Conservation (phyloP, 331 rosid genomes). For the Acacia concinna region DNA sequence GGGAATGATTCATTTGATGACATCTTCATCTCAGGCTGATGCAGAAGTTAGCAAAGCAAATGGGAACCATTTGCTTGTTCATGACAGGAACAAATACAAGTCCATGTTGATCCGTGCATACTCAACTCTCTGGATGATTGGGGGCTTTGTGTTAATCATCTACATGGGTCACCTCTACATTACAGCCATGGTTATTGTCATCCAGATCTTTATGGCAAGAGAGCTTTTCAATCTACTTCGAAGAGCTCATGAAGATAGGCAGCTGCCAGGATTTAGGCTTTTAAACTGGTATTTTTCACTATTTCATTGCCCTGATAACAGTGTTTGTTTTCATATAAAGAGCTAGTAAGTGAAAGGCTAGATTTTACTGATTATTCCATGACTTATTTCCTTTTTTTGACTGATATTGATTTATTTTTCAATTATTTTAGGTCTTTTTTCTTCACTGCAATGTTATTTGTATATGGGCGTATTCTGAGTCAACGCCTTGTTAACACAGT, state of each 20-base stretch:
- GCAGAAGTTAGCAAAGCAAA: constrained; percentile 65
- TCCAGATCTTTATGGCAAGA: constrained; percentile 94
- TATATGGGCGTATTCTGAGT: constrained; percentile 93
- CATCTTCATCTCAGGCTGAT: constrained; percentile 49
- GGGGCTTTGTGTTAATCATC: constrained; percentile 75
- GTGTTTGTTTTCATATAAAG: constrained; percentile 30
- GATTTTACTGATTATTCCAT: background rate
- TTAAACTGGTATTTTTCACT: constrained; percentile 69
- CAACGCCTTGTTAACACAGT: constrained; percentile 89
- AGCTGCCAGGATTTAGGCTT: constrained; percentile 95
- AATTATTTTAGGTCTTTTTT: constrained; percentile 82
- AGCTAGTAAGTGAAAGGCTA: background rate
- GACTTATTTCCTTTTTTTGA: constrained; percentile 21
- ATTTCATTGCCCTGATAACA: constrained; percentile 16
- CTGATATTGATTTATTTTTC: constrained; percentile 15
- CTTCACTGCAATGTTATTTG: constrained; percentile 98
- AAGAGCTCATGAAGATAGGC: constrained; percentile 79
- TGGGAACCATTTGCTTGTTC: constrained; percentile 70
- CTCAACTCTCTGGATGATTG: constrained; percentile 97
- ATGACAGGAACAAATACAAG: constrained; percentile 83
- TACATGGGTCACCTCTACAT: constrained; percentile 94
- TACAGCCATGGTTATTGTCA: constrained; percentile 92
- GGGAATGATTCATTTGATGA: constrained; percentile 19
- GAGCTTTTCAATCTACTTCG: constrained; percentile 93
- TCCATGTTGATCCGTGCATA: constrained; percentile 83